These are phyloP conservation scores for Eruca vesicaria DNA, from an alignment of 441 rosid genomes.

Conservation along the genomic window DNA sequence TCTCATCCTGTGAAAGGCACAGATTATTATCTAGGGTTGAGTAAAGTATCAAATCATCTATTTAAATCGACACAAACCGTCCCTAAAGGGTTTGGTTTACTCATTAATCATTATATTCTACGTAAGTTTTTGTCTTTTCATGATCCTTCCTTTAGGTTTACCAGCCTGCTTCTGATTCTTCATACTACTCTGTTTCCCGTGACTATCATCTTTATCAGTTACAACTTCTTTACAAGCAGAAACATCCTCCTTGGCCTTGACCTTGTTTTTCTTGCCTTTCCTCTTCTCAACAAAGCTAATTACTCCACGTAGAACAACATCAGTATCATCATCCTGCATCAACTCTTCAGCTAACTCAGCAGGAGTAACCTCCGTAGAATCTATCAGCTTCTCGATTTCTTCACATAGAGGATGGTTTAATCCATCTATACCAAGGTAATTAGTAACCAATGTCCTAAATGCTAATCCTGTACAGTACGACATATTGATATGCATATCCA, in stretches of 20 bases:
- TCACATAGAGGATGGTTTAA: neutral
- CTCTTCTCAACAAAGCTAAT: neutral
- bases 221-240: neutral
- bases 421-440: neutral
- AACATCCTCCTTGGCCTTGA: neutral
- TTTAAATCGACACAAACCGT: too few species aligned
- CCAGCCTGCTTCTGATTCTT: neutral
- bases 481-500: too few species aligned
- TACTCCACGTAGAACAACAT: neutral
- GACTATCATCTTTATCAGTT: neutral
- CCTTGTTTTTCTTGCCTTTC: neutral
- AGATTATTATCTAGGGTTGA: too few species aligned
- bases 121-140: neutral
- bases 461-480: too few species aligned
- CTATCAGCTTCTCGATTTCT: too few species aligned
- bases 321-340: neutral
- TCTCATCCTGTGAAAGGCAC: too few species aligned
- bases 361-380: too few species aligned
- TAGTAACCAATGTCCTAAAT: neutral
- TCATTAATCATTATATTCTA: neutral
- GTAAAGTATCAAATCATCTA: too few species aligned
- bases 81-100: too few species aligned
- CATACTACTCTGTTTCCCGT: neutral
- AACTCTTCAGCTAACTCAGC: neutral
- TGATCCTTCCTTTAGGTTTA: neutral